phyloP scores from a whole-genome alignment of 768 basidiomycete genomes.

The Podaxis sp. region DNA sequence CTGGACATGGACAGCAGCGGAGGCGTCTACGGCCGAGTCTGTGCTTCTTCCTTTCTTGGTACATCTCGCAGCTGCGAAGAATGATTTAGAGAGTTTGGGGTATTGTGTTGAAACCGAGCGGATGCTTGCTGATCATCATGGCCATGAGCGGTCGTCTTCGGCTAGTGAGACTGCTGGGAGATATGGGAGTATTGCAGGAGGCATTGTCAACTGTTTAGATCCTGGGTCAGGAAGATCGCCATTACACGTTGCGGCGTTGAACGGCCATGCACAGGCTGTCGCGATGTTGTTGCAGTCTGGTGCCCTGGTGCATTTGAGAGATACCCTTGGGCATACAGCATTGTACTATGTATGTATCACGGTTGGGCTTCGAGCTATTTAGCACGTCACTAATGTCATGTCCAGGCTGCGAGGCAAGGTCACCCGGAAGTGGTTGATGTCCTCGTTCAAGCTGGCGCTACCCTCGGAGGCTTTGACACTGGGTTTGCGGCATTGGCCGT shows the following conservation, averaged over 20 bases:
- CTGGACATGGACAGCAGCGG: conserved; percentile 79
- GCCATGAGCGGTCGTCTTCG: conserved; percentile 12
- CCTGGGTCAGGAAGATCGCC: conserved; percentile 71
- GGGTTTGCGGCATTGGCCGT: conserved; percentile 55
- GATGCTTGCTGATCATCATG: conserved; percentile 21
- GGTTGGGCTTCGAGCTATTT: conserved; percentile 4
- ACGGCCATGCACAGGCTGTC: conserved; percentile 50
- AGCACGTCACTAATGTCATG: not conserved
- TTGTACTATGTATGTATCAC: conserved; percentile 68
- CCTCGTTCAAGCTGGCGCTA: conserved; percentile 73
- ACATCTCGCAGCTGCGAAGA: conserved; percentile 72
- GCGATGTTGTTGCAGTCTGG: conserved; percentile 64
- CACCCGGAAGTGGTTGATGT: conserved; percentile 59
- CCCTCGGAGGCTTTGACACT: conserved; percentile 66
- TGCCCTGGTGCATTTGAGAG: conserved; percentile 80
- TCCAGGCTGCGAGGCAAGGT: conserved; percentile 69
- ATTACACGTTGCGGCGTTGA: conserved; percentile 75
- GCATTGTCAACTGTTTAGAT: conserved; percentile 74
- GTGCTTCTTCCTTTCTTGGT: conserved; percentile 76
- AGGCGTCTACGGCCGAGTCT: conserved; percentile 67
- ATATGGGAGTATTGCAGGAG: conserved; percentile 52
- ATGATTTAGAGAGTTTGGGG: conserved; percentile 62
- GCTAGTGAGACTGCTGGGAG: conserved; percentile 28
- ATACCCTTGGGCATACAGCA: conserved; percentile 78
- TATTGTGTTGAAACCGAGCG: conserved; percentile 53